Base-by-base conservation (phyloP, 306 rosid species). In the Lathyrus sativus region DNA sequence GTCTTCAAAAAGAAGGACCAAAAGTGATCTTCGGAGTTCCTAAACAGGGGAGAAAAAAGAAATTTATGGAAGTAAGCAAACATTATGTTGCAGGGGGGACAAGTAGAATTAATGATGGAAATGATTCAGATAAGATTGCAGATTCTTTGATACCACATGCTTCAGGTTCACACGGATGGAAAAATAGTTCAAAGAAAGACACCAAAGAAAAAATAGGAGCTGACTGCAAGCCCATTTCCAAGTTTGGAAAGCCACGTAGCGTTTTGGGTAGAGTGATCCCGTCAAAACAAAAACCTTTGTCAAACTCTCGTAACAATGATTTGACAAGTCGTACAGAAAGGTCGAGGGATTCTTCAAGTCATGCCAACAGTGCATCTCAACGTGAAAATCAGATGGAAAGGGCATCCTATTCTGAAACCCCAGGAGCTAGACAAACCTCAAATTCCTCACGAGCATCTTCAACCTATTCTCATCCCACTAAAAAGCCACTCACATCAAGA, bases 21-120 rank as follows among this genome's bases (percentile, higher is more conserved):
- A 82, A 83, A 80, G 97, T 80, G 65, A 55, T 84, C 73, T 82
- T 85, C 35, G 99, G 99, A 65, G 87, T 90, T 81, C 99, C 99
- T 37, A 95, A 87, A 81, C 99, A 97, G 71, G 98, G 96, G 58
- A 92, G 87, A 87, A 95, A 87, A 80, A 88, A 92, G 71, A 95
- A 95, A 75, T 90, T 90, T 75, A 90, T 95, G 96, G 99, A 90
- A 55, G 99, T 95, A 58, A 95, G 97, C 92, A 95, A 95, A 74
- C 97, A 95, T 71, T 90, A 88, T 74, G 92, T 77, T 76, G 84
- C 81, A 19, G 88, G 76, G 72, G 83, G 76, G 79, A 73, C 72
- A 68, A 65, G 35, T n/a, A 89, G 80, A 77, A 61, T 29, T 31
- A 71, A 66, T 12, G 91, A 84, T 76, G 82, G 84, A 68, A 81